Evolutionary conservation across 148 eudicot species (phyloP).

Genomic region (Drosera capensis): DNA sequence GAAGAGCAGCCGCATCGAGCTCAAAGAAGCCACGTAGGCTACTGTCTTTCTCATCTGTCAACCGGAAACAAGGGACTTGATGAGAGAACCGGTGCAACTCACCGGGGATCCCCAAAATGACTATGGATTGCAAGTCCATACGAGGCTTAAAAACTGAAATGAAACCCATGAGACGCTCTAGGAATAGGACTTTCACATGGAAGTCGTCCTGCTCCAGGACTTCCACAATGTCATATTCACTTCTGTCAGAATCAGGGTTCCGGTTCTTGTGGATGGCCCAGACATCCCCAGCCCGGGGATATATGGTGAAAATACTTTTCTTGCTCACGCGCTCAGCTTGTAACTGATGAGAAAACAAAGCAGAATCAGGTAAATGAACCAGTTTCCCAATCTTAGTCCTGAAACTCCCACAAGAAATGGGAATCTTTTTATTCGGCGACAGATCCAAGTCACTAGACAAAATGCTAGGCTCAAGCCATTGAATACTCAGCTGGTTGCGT

Average conservation of each 20-base stretch:
- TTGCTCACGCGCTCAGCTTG: no score
- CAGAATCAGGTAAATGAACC: no score
- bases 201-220: conserved; percentile 14
- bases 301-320: conserved; percentile 14
- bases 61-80: conserved; percentile 39
- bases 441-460: no score
- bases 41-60: conserved; percentile 37
- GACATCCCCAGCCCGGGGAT: conserved; percentile 30
- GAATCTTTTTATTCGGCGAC: no score
- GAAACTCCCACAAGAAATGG: no score
- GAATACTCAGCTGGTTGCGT: no score
- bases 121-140: conserved; percentile 6
- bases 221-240: conserved; percentile 41
- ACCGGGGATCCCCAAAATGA: conserved; percentile 12
- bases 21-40: conserved; percentile 37
- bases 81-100: conserved; percentile 45
- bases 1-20: conserved; percentile 56
- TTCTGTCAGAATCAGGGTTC: conserved; percentile 26
- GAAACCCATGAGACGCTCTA: conserved; percentile 24
- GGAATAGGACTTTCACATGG: conserved; percentile 9
- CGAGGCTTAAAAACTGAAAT: conserved; percentile 33
- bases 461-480: no score
- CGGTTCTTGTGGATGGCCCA: conserved; percentile 54
- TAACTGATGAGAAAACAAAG: no score
- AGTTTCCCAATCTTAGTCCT: no score